A percentile compares a stretch with the other conserved stretches of the same genome.
Evolutionary conservation across 371 early-diverging fungal species (phyloP).

Genomic region (Dichotomocladium elegans): DNA sequence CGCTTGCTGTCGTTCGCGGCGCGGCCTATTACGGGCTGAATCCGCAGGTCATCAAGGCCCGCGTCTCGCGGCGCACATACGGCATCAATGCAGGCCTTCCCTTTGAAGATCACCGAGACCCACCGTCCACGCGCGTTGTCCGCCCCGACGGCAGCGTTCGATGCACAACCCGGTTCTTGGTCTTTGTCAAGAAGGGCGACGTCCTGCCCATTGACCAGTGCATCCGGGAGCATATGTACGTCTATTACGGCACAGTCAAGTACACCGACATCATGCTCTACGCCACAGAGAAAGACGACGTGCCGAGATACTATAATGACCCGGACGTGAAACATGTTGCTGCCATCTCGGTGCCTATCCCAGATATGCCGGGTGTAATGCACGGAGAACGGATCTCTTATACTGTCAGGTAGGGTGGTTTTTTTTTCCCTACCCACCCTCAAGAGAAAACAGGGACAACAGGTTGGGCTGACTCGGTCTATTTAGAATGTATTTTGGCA

Average conservation of each 20-base stretch:
- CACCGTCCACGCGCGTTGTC: slow-evolving; percentile 23
- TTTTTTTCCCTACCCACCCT: neutral
- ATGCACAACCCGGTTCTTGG: slow-evolving; percentile 39
- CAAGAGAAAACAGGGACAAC: too few relatives aligned
- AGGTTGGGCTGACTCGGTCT: neutral
- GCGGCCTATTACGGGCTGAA: slow-evolving; percentile 50
- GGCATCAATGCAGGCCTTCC: slow-evolving; percentile 60
- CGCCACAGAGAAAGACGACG: slow-evolving; percentile 31
- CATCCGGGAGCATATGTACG: slow-evolving; percentile 43
- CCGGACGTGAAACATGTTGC: slow-evolving; percentile 36
- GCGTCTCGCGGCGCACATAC: slow-evolving; percentile 57
- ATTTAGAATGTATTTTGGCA: slow-evolving; percentile 45
- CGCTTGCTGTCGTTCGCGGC: slow-evolving; percentile 47
- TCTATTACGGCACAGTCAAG: slow-evolving; percentile 41
- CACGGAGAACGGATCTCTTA: slow-evolving; percentile 36
- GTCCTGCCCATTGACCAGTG: slow-evolving; percentile 40
- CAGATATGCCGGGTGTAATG: slow-evolving; percentile 23
- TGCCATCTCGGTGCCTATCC: slow-evolving; percentile 42
- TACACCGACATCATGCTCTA: slow-evolving; percentile 44
- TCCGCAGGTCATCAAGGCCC: slow-evolving; percentile 46
- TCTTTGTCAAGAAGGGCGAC: slow-evolving; percentile 39
- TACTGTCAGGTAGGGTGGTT: slow-evolving; percentile 29
- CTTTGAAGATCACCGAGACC: slow-evolving; percentile 36
- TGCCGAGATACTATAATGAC: slow-evolving; percentile 38
- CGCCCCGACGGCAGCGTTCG: slow-evolving; percentile 45